Evolutionary conservation across 768 basidiomycete species (phyloP), one percentile per base, ranked within the genome.

Genomic region (Flagelloscypha sp.): DNA sequence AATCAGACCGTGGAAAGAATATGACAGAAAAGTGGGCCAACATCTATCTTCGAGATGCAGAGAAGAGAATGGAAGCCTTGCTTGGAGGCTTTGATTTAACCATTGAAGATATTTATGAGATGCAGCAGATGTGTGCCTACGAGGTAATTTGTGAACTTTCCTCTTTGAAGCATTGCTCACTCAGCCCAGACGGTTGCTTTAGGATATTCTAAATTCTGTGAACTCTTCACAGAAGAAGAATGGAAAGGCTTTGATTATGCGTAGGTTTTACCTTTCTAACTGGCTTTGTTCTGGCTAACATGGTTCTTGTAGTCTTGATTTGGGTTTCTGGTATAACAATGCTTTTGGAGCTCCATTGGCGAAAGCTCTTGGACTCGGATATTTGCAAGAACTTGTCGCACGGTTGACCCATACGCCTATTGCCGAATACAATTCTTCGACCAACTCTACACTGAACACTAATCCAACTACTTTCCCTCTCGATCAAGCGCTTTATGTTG

Each of bases 211-310:
- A 81, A 79, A 44, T 97, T 93, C 60, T 97, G 90, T 44, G 77
- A 79, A 37, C 63, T 95, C 3, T 97, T 97, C 57, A 89, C 87
- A 0, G 71, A 82, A 48, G 78, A 86, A 28, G 92, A 95, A 57
- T 97, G 90, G 92, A 80, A 85, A 52, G 88, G 88, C 0, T 94
- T 90, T 54, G 74, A 87, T 53, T 94, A 95, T 43, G 69, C 82
- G 75, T 86, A 45, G 37, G 81, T 61, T 17, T 27, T 10, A 15
- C 19, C 28, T 10, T 18, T 18, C 25, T n/a, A n/a, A n/a, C n/a
- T n/a, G n/a, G n/a, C n/a, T 12, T 23, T 17, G 15, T 7, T 24
- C 6, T 13, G 1, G 7, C n/a, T 5, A 25, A 27, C 24, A 16
- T 29, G 5, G 23, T 17, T 15, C 27, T 21, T 21, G 9, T 27